Conservation (phyloP, 1,139 yeast species). For the Candida glucosophila region DNA sequence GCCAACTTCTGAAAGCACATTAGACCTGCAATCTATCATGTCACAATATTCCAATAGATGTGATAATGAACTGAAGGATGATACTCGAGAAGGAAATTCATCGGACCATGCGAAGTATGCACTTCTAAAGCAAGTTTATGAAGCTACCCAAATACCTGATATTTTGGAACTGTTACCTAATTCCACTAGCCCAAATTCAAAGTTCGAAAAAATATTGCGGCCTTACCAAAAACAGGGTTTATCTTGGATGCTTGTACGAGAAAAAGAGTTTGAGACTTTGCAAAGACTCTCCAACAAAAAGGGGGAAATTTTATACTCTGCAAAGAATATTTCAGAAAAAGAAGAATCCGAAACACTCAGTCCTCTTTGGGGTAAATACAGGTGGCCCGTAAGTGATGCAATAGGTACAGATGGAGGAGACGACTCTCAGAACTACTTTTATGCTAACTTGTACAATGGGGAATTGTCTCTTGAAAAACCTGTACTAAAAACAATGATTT, state of each 20-base stretch:
- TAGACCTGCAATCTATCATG: too few species aligned
- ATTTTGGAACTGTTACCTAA: slow-evolving; percentile 49
- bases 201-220: slow-evolving; percentile 51
- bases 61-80: background rate
- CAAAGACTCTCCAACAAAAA: slow-evolving; percentile 20
- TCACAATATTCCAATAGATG: too few species aligned
- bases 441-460: slow-evolving; percentile 78
- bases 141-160: slow-evolving; percentile 50
- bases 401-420: slow-evolving; percentile 10
- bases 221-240: slow-evolving; percentile 75
- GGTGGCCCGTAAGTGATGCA: slow-evolving; percentile 57
- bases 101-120: too few species aligned
- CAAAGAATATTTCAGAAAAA: too few species aligned
- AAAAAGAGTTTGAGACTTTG: slow-evolving; percentile 40
- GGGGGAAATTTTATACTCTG: background rate
- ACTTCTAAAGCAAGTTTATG: slow-evolving; percentile 72
- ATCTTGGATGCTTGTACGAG: slow-evolving; percentile 73
- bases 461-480: slow-evolving; percentile 69
- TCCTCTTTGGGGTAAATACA: slow-evolving; percentile 78
- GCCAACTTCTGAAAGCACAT: too few species aligned
- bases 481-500: slow-evolving; percentile 42
- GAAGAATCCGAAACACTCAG: slow-evolving; percentile 38
- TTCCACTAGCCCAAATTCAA: slow-evolving; percentile 43
- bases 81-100: background rate
- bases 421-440: slow-evolving; percentile 33